Conservation (phyloP, 2,329 filamentous ascomycete species). For the Colletotrichum sublineola region DNA sequence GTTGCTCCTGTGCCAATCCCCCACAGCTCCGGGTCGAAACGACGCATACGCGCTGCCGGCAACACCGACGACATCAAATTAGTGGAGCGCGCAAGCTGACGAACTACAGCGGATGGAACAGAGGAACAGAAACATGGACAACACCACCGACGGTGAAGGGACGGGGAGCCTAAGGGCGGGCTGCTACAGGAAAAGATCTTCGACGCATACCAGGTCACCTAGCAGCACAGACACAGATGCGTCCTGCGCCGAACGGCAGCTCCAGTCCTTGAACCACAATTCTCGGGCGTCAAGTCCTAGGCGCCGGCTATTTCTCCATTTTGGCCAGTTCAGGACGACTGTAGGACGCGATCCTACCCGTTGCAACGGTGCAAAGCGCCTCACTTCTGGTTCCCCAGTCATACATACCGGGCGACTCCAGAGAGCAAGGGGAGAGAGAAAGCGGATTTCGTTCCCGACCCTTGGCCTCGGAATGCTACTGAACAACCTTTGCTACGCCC, state of each 20-base stretch:
- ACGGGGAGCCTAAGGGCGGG: background rate
- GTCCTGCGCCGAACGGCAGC: background rate
- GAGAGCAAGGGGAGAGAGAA: background rate
- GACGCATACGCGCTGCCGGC: conserved; percentile 8
- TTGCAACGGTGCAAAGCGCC: background rate
- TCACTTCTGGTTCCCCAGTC: background rate
- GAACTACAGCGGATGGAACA: background rate
- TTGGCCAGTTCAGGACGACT: background rate
- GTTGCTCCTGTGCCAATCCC: background rate
- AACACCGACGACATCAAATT: conserved; percentile 1
- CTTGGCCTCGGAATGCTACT: background rate
- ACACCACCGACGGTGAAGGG: background rate
- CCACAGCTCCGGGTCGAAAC: background rate
- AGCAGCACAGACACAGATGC: conserved; percentile 7
- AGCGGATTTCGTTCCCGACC: background rate
- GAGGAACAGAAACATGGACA: background rate
- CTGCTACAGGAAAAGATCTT: conserved; percentile 10
- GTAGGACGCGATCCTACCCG: conserved; percentile 11
- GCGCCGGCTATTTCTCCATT: background rate
- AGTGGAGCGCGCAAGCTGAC: background rate
- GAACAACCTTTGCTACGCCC: background rate
- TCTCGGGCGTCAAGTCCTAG: conserved; percentile 15
- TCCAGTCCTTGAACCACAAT: conserved; percentile 6
- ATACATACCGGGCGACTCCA: background rate
- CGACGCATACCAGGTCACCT: conserved; percentile 5